These are phyloP conservation scores for Tetrapisispora fleetii DNA, from an alignment of 805 yeast species.

Conservation along the genomic window DNA sequence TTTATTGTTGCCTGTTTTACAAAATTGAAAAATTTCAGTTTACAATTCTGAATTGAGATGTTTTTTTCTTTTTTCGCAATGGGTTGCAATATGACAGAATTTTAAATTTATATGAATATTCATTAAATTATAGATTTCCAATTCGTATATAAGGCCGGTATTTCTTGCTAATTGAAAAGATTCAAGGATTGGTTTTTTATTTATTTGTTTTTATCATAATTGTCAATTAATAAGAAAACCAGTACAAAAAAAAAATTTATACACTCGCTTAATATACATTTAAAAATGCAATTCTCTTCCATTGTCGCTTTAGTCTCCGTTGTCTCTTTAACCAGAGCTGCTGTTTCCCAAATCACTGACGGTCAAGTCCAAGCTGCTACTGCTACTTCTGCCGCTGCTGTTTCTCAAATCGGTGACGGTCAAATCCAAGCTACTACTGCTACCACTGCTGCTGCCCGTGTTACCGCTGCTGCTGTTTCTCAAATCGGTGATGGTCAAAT, in stretches of 20 bases:
- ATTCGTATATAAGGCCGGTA: background rate
- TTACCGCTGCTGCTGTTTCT: constrained; percentile 26
- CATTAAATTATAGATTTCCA: too few relatives aligned
- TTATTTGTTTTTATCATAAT: too few relatives aligned
- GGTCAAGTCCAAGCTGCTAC: constrained; percentile 15
- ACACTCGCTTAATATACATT: background rate
- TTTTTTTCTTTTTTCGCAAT: too few relatives aligned
- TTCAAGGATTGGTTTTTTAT: too few relatives aligned
- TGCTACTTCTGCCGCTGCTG: constrained; percentile 7
- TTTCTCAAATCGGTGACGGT: constrained; percentile 10
- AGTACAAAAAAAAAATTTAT: background rate
- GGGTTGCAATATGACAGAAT: too few relatives aligned
- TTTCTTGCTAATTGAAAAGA: background rate
- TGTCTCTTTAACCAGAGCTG: constrained; percentile 1
- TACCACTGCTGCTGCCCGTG: constrained; percentile 11
- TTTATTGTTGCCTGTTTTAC: too few relatives aligned
- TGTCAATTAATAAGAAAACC: background rate
- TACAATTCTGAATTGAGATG: too few relatives aligned
- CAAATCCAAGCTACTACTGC: constrained; percentile 15
- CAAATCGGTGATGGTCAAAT: constrained; percentile 38
- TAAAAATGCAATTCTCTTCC: constrained; percentile 3
- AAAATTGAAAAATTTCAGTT: too few relatives aligned
- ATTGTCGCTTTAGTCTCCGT: constrained; percentile 1
- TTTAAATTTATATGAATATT: too few relatives aligned
- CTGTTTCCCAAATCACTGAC: constrained; percentile 8